Evolutionary conservation across 305 asterid genomes (phyloP), one percentile per base, ranked within the genome.

Genomic region (Fraxinus paxiana): DNA sequence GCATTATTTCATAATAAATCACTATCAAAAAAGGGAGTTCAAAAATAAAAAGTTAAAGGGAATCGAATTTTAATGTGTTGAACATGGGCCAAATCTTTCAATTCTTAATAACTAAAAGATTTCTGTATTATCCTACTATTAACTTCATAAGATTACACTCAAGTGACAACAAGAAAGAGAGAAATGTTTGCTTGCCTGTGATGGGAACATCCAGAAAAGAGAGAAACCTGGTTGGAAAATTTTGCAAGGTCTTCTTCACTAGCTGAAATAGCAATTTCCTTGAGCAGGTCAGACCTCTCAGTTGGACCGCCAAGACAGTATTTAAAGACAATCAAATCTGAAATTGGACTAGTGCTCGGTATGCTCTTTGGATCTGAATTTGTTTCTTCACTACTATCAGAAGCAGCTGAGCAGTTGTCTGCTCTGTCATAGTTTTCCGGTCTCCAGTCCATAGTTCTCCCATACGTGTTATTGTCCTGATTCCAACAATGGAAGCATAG

Each of bases 151-250:
- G 67, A 22, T 20, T 56, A 43, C 46, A 61, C 75, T n/a, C 31
- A 46, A 73, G 18, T 6, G 48, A 76, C 1, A 46, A 63, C 15
- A 5, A 33, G 26, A 67, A 9, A 79, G 73, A 48, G 37, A 82
- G 65, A 77, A 35, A 46, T 61, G 46, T 76, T 15, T 22, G 61
- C 76, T 84, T 87, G 94, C 99, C 93, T 84, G 88, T 94, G 99
- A 91, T 94, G 99, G 17, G 82, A 79, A 86, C 99, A 95, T 82
- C 98, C 99, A 2, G 98, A 87, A 83, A 87, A 95, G 48, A 90
- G 80, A 73, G 96, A 88, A 83, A 95, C 97, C 85, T 88, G 97
- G 82, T 89, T 88, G 0, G 90, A 95, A 82, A 96, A 91, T 79
- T 85, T 82, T 20, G 84, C 75, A 41, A 96, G 82, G 46, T 93